Evolutionary conservation across 306 rosid genomes (phyloP).

Genomic region (Luffa acutangula): DNA sequence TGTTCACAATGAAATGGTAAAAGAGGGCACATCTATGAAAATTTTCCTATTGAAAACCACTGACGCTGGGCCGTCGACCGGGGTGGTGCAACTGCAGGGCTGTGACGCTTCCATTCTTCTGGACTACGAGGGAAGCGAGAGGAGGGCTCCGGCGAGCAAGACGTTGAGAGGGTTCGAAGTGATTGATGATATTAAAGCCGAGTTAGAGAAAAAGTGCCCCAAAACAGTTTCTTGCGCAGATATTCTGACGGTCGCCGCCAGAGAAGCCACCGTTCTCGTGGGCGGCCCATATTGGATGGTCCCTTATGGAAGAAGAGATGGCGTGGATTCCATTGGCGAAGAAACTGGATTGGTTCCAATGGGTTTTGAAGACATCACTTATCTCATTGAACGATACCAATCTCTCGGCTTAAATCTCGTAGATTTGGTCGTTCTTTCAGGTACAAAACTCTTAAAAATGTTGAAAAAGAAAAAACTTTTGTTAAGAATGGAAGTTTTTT

Average conservation of each 20-base stretch:
- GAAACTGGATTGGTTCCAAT: constrained; percentile 55
- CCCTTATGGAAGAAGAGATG: constrained; percentile 71
- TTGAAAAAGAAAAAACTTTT: no score
- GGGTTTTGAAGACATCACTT: constrained; percentile 55
- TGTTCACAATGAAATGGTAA: no score
- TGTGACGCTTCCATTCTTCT: constrained; percentile 71
- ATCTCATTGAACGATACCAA: constrained; percentile 47
- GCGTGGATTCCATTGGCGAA: constrained; percentile 33
- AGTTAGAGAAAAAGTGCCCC: constrained; percentile 56
- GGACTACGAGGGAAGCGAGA: constrained; percentile 68
- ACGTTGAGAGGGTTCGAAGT: constrained; percentile 71
- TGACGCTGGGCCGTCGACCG: neutral
- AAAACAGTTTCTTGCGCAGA: constrained; percentile 69
- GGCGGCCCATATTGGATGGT: constrained; percentile 74
- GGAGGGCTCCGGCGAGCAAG: constrained; percentile 49
- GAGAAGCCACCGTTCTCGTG: constrained; percentile 56
- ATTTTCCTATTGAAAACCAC: no score
- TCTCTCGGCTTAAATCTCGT: constrained; percentile 48
- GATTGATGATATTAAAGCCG: constrained; percentile 67
- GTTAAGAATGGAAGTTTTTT: no score
- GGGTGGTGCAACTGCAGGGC: constrained; percentile 33
- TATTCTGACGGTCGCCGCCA: constrained; percentile 45
- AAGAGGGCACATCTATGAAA: no score
- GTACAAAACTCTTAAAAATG: constrained; percentile 8
- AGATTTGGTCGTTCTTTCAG: constrained; percentile 72